Base-by-base conservation (phyloP, 495 filamentous ascomycete genomes). In the Penicillium simplicissimum region DNA sequence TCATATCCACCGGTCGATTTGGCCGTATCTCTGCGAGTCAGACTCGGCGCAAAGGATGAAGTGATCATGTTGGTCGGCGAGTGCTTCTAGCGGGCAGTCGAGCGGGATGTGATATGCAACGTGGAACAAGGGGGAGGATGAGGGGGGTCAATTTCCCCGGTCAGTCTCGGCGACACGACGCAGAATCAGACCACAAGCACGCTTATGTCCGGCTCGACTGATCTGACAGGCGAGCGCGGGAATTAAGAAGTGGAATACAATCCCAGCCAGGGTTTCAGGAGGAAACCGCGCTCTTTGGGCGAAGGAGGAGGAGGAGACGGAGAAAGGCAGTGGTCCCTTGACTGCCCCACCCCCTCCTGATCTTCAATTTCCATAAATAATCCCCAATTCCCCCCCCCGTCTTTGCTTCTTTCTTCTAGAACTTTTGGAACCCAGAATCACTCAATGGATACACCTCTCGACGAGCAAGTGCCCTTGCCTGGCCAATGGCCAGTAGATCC, bases 401-500 rank as follows among this genome's bases (percentile, higher is more conserved):
- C 10, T 51, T 51, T 34, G 3, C 8, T 17, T 34, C 14, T 34
- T 28, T 14, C 15, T 36, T 15, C 53, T 33, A n/a, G 25, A 31
- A n/a, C n/a, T 52, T 52, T 55, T 55, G n/a, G 15, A 55, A 15
- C 10, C 34, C 40, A 47, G 9, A 23, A 37, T 8, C 14, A n/a
- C 36, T 21, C 57, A 49, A 69, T 71, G 68, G 59, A 52, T 34
- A 58, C 65, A 34, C 60, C 68, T 6, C 53, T 61, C 13, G 76
- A 79, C 25, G 72, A 76, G 31, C 69, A 69, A 40, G 59, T 79
- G 31, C 81, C 83, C 49, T 23, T 55, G 43, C 72, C 78, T 6
- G 86, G 87, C 48, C 67, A 87, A 61, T 90, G 87, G 87, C 87
- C 87, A 21, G 85, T 85, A 28, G 84, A 85, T 63, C 87, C 87